These are phyloP conservation scores for Paxillus involutus DNA, from an alignment of 768 basidiomycete genomes.

Conservation along the genomic window DNA sequence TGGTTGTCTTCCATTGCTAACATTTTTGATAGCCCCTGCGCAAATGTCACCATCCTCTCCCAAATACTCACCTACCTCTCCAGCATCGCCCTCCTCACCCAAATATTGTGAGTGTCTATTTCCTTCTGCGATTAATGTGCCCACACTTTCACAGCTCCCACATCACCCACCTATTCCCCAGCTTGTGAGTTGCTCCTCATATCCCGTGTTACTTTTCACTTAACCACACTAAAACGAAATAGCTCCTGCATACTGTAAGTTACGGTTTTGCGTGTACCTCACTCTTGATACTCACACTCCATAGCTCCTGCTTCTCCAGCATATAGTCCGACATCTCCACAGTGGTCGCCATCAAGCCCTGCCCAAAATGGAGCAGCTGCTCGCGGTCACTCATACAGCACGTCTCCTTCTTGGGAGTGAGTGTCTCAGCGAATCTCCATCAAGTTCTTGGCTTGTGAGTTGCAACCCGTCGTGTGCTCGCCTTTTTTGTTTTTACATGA, in stretches of 20 bases:
- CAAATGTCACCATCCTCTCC: constrained; percentile 90
- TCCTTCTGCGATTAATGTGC: not conserved
- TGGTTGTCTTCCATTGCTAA: constrained; percentile 4
- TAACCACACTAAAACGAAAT: constrained; percentile 3
- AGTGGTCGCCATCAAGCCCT: constrained; percentile 82
- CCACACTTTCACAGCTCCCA: constrained; percentile 56
- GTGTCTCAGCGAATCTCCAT: not conserved
- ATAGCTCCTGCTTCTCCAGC: constrained; percentile 82
- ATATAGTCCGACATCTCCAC: constrained; percentile 84
- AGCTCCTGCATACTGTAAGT: constrained; percentile 82
- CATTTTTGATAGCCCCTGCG: constrained; percentile 54
- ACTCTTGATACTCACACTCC: constrained; percentile 15
- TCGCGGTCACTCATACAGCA: constrained; percentile 44
- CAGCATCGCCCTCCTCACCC: constrained; percentile 88
- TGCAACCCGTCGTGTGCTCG: constrained; percentile 7
- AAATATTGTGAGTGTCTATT: constrained; percentile 71
- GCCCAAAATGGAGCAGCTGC: constrained; percentile 47
- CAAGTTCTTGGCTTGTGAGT: constrained; percentile 8
- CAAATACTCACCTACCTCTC: constrained; percentile 92
- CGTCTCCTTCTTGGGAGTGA: constrained; percentile 56
- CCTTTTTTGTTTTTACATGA: not conserved
- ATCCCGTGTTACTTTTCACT: constrained; percentile 1
- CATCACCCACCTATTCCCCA: constrained; percentile 86
- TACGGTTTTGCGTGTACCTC: not conserved
- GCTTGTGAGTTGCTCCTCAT: constrained; percentile 58